A percentile compares a stretch with the other conserved stretches of the same genome.
These are phyloP conservation scores for Neonothopanus nambi DNA, from an alignment of 1,284 basidiomycete genomes.

Conservation along the genomic window DNA sequence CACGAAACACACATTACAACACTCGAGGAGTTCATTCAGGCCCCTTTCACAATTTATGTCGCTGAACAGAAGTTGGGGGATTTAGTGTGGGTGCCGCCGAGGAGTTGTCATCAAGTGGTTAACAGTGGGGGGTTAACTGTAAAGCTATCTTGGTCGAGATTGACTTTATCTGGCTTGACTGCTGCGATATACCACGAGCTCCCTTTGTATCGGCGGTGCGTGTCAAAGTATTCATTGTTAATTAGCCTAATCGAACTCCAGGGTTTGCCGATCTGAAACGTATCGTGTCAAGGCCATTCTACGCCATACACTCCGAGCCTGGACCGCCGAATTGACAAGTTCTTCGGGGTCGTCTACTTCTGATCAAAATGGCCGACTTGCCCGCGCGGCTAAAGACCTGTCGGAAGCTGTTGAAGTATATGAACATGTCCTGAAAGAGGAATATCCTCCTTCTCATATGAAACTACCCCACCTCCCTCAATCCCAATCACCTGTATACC, in stretches of 20 bases:
- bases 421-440: conserved; percentile 51
- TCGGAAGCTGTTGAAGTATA: conserved; percentile 46
- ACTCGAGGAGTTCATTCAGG: conserved; percentile 59
- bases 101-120: conserved; percentile 77
- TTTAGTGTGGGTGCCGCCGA: conserved; percentile 74
- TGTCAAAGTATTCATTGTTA: not conserved
- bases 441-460: conserved; percentile 24
- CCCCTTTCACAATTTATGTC: conserved; percentile 68
- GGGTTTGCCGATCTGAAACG: conserved; percentile 73
- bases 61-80: conserved; percentile 72
- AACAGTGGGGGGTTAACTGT: conserved; percentile 75
- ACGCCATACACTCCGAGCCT: conserved; percentile 45
- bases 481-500: conserved; percentile 8
- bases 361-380: conserved; percentile 8
- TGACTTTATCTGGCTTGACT: conserved; percentile 61
- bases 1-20: conserved; percentile 66
- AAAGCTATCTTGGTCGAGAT: conserved; percentile 80
- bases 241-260: conserved; percentile 28
- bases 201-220: conserved; percentile 72
- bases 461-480: too few species aligned
- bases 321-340: not conserved
- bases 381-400: conserved; percentile 4
- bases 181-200: conserved; percentile 68
- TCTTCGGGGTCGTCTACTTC: conserved; percentile 19
- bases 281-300: conserved; percentile 70